Evolutionary conservation across 2,329 filamentous ascomycete genomes (phyloP), one percentile per base, ranked within the genome.

Genomic region (Neofusicoccum parvum): DNA sequence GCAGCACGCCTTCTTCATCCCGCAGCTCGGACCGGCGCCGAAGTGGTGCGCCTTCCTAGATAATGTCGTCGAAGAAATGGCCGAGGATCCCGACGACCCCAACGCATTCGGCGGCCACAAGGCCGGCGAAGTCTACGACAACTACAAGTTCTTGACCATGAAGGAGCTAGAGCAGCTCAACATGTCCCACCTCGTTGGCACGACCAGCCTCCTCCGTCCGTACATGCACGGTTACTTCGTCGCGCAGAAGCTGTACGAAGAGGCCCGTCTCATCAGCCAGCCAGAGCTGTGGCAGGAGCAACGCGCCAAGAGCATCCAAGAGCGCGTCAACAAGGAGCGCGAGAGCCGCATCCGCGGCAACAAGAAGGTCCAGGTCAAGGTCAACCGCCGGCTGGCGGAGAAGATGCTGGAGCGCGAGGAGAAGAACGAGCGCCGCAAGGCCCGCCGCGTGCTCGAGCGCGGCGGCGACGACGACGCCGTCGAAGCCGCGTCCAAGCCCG

Each of bases 201-300:
- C 92, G 72, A 96, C 93, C 34, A 95, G 92, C 73, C 82, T 98
- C 20, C 82, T 99, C 46, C 87, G 94, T 50, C 95, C 95, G 49
- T 99, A 99, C 76, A 99, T 99, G 96, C 95, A 99, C 76, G 96
- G 95, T 71, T 98, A 95, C 84, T 99, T 99, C 80, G 94, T 99
- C 56, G 92, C 92, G 41, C 94, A 96, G 72, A 92, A 94, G 74
- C 81, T 99, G 32, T 98, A 99, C 77, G 96, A 99, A 75, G 94
- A 99, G 77, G 95, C 95, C 17, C 86, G 92, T 64, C 82, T 99
- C 67, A 97, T 98, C 72, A 90, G 91, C 58, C 97, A 98, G 79
- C 95, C 95, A 0, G 96, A 96, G 75, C 86, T 96, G 62, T 96
- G 91, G 85, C 92, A 97, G 75, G 92, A 98, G 73, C 92, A 98